These are phyloP conservation scores for Linum usitatissimum DNA, from an alignment of 345 rosid species.

Conservation along the genomic window DNA sequence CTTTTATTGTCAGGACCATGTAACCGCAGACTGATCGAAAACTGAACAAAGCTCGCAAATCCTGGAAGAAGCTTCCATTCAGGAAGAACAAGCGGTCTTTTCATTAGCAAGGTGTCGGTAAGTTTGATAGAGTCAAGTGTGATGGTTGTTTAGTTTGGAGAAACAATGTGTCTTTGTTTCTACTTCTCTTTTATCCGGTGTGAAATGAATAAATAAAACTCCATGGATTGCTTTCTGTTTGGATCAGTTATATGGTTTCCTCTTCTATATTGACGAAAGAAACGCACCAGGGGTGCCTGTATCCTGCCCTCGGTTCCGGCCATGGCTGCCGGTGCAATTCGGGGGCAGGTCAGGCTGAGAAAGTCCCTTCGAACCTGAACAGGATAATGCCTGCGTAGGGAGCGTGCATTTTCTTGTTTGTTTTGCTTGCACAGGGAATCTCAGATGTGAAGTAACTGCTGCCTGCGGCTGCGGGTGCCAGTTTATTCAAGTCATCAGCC, in stretches of 20 bases:
- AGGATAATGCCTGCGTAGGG: conserved; percentile 99
- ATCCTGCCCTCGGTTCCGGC: conserved; percentile 24
- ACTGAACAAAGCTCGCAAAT: neutral
- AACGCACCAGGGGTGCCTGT: conserved; percentile 99
- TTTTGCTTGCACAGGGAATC: conserved; percentile 35
- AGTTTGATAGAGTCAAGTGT: conserved; percentile 33
- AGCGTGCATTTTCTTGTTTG: conserved; percentile 62
- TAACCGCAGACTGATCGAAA: conserved; percentile 1
- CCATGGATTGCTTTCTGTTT: neutral
- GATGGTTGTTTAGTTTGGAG: conserved; percentile 18
- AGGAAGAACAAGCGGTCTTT: conserved; percentile 14
- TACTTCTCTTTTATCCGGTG: conserved; percentile 10
- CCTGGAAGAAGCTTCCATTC: conserved; percentile 2
- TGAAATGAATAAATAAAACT: conserved; percentile 27
- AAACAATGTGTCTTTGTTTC: conserved; percentile 19
- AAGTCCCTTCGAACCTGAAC: conserved; percentile 99
- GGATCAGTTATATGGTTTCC: conserved; percentile 1
- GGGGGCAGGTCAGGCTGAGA: conserved; percentile 82
- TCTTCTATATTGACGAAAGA: conserved; percentile 37
- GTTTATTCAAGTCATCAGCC: neutral
- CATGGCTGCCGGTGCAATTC: neutral
- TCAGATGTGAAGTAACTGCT: neutral
- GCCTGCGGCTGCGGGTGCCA: neutral
- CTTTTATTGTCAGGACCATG: conserved; percentile 19
- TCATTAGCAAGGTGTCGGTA: conserved; percentile 38